Percentiles rank a stretch among this genome's conserved stretches.
Conservation (phyloP, 2,329 filamentous ascomycete genomes). For the Hypoxylon sp. region DNA sequence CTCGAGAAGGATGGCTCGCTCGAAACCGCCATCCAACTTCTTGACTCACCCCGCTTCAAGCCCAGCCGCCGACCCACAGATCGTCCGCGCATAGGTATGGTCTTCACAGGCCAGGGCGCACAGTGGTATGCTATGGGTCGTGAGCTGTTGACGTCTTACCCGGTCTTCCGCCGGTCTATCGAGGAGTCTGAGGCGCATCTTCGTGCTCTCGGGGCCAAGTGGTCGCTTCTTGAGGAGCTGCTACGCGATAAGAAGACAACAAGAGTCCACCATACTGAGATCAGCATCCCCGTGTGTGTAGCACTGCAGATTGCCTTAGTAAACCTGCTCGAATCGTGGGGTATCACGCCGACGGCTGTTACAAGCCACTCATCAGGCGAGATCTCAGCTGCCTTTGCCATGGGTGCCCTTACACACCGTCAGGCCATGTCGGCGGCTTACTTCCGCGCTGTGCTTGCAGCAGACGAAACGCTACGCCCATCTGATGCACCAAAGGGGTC, state of each 20-base stretch:
- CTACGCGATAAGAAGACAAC: constrained; percentile 1
- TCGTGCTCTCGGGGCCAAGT: neutral
- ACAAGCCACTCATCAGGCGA: constrained; percentile 32
- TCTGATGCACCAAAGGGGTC: neutral
- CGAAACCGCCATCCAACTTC: neutral
- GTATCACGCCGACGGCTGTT: constrained; percentile 13
- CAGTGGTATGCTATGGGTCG: constrained; percentile 39
- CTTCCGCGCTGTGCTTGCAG: constrained; percentile 10
- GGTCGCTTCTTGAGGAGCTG: constrained; percentile 23
- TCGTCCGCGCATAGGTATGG: constrained; percentile 31
- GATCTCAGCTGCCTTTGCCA: constrained; percentile 16
- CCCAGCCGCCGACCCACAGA: constrained; percentile 1
- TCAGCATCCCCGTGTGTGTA: constrained; percentile 14
- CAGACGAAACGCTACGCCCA: neutral
- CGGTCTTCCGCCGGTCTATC: constrained; percentile 27
- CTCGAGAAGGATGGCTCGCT: neutral
- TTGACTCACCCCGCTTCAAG: constrained; percentile 1
- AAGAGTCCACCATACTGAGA: neutral
- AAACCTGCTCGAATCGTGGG: constrained; percentile 9
- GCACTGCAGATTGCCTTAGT: constrained; percentile 27
- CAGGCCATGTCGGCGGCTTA: constrained; percentile 16
- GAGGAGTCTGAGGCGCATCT: constrained; percentile 12
- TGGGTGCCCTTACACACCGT: neutral
- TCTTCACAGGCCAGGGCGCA: constrained; percentile 45
- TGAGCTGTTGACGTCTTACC: constrained; percentile 31